phyloP scores from a whole-genome alignment of 2,329 filamentous ascomycete species.

The Hyphodiscus sp. region DNA sequence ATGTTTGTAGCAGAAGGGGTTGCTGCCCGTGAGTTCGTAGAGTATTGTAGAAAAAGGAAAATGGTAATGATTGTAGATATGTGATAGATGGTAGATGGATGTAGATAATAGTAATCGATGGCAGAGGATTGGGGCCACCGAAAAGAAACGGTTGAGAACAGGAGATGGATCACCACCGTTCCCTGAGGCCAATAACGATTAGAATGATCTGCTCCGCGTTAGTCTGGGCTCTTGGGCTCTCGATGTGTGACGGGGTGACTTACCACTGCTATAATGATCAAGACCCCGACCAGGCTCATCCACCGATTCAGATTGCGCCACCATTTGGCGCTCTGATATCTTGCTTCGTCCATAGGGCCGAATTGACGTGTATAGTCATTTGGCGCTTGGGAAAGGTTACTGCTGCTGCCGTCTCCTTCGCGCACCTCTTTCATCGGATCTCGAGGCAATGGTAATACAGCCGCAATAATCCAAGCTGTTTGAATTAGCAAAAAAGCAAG shows the following conservation, averaged over 20 bases:
- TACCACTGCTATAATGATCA: slow-evolving; percentile 49
- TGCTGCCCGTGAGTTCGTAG: neutral
- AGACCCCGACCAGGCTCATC: slow-evolving; percentile 51
- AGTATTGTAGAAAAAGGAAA: neutral
- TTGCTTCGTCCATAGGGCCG: slow-evolving; percentile 27
- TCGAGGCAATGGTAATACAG: slow-evolving; percentile 64
- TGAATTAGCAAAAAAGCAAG: neutral
- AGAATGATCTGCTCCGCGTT: slow-evolving; percentile 9
- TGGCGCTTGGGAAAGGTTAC: slow-evolving; percentile 16
- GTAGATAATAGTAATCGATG: neutral
- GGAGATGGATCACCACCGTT: slow-evolving; percentile 14
- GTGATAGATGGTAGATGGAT: neutral
- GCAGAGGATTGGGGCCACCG: neutral
- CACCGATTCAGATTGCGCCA: slow-evolving; percentile 57
- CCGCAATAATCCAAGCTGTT: slow-evolving; percentile 72
- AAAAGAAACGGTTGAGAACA: neutral
- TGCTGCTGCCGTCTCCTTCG: slow-evolving; percentile 35
- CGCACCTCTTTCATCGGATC: slow-evolving; percentile 47
- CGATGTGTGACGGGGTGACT: slow-evolving; percentile 25
- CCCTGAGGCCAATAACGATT: slow-evolving; percentile 20
- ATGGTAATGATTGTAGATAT: neutral
- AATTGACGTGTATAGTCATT: slow-evolving; percentile 25
- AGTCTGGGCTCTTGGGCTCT: neutral
- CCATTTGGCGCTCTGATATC: slow-evolving; percentile 52
- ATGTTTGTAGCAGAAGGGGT: neutral